A percentile compares a stretch with the other conserved stretches of the same genome.
Evolutionary conservation across 345 rosid species (phyloP).

Genomic region (Tarenaya hassleriana): DNA sequence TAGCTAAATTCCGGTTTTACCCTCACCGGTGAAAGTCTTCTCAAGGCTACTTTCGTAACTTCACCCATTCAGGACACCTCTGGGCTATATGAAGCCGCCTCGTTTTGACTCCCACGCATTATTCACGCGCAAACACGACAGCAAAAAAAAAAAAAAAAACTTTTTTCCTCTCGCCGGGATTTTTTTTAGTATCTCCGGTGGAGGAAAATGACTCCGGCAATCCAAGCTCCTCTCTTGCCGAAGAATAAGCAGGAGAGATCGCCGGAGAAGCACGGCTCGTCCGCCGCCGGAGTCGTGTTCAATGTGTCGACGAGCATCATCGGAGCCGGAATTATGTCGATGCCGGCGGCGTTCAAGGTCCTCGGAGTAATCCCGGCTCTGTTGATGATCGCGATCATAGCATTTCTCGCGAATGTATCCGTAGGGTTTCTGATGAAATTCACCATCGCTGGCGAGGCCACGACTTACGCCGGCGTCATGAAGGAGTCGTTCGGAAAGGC

Average conservation of each 20-base stretch:
- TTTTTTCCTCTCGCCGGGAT: conserved; percentile 26
- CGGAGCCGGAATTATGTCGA: conserved; percentile 93
- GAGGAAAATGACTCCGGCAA: conserved; percentile 41
- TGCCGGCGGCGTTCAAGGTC: conserved; percentile 77
- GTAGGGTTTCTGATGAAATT: conserved; percentile 66
- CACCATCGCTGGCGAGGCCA: conserved; percentile 50
- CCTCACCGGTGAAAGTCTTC: no score
- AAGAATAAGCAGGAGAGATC: conserved; percentile 22
- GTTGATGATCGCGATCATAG: conserved; percentile 42
- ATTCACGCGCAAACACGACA: no score
- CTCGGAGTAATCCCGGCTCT: conserved; percentile 80
- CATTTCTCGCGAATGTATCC: conserved; percentile 63
- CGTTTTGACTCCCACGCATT: no score
- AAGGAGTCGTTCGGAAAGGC: conserved; percentile 64
- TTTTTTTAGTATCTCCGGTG: conserved; percentile 5
- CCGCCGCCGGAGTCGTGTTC: conserved; percentile 78
- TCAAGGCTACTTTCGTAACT: no score
- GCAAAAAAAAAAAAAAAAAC: no score
- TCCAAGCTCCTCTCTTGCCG: conserved; percentile 45
- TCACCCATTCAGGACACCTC: background rate
- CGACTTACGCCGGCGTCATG: conserved; percentile 77
- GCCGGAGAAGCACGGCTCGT: conserved; percentile 34
- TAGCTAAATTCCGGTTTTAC: no score
- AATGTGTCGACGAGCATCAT: conserved; percentile 77
- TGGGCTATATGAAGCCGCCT: no score